A percentile compares a stretch with the other conserved stretches of the same genome.
Evolutionary conservation across 805 yeast genomes (phyloP).

Genomic region (Nakazawaea sp.): DNA sequence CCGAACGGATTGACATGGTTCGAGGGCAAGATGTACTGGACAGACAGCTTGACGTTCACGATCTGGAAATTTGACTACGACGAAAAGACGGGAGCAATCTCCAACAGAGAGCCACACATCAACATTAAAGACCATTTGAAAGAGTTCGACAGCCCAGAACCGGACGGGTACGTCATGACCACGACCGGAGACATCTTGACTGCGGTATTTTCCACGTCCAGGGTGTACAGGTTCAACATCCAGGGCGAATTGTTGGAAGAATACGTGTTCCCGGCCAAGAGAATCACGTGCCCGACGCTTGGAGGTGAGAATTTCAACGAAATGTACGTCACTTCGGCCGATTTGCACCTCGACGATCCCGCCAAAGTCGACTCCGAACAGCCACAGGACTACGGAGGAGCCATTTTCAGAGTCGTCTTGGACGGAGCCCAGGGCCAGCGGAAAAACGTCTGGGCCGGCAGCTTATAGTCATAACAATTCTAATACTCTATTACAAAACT

Average conservation of each 20-base stretch:
- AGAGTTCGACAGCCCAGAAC: slow-evolving; percentile 42
- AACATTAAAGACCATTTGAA: slow-evolving; percentile 21
- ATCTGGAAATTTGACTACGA: slow-evolving; percentile 44
- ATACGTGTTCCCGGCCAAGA: slow-evolving; percentile 48
- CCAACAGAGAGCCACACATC: slow-evolving; percentile 33
- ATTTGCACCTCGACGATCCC: slow-evolving; percentile 31
- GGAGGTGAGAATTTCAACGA: slow-evolving; percentile 56
- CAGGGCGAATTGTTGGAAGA: slow-evolving; percentile 45
- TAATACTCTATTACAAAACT: slow-evolving; percentile 45
- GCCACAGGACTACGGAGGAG: slow-evolving; percentile 50
- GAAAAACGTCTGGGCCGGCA: slow-evolving; percentile 22
- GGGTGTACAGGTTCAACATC: slow-evolving; percentile 46
- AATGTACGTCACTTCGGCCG: slow-evolving; percentile 64
- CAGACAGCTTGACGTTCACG: slow-evolving; percentile 41
- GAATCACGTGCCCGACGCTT: slow-evolving; percentile 61
- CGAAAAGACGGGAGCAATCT: slow-evolving; percentile 24
- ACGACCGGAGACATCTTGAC: slow-evolving; percentile 48
- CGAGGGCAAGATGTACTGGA: slow-evolving; percentile 38
- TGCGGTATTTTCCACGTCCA: slow-evolving; percentile 58
- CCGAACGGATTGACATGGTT: slow-evolving; percentile 72
- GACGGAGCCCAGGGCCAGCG: slow-evolving; percentile 26
- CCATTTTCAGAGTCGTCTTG: slow-evolving; percentile 40
- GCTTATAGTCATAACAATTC: slow-evolving; percentile 12
- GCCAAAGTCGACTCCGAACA: slow-evolving; percentile 20
- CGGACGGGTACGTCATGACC: slow-evolving; percentile 74